These are phyloP conservation scores for Trichoderma aggressivum DNA, from an alignment of 2,329 filamentous ascomycete species.

Conservation along the genomic window DNA sequence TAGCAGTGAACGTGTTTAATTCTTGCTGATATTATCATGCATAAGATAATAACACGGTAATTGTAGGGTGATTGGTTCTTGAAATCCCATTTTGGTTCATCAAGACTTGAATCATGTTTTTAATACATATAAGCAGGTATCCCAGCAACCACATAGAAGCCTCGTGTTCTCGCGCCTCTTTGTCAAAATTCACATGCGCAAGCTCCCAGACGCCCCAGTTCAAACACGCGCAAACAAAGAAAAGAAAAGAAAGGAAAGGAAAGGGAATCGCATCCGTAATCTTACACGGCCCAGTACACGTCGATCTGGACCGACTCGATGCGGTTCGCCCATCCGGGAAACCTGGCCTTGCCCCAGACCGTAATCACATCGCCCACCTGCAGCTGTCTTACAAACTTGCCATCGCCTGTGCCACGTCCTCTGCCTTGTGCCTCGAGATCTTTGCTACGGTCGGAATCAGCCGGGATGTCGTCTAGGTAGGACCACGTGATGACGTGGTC, in stretches of 20 bases:
- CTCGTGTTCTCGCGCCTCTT: background rate
- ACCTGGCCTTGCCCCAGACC: slow-evolving; percentile 59
- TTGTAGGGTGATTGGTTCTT: background rate
- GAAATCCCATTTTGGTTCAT: background rate
- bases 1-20: background rate
- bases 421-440: slow-evolving; percentile 44
- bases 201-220: background rate
- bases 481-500: slow-evolving; percentile 53
- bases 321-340: slow-evolving; percentile 51
- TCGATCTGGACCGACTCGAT: slow-evolving; percentile 50
- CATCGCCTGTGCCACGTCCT: slow-evolving; percentile 49
- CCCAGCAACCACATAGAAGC: background rate
- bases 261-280: background rate
- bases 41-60: background rate
- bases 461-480: slow-evolving; percentile 46
- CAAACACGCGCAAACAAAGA: background rate
- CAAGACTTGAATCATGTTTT: background rate
- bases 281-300: slow-evolving; percentile 54
- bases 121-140: too few species aligned
- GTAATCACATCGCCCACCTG: slow-evolving; percentile 60
- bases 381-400: slow-evolving; percentile 54
- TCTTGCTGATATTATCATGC: background rate
- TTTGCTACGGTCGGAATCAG: slow-evolving; percentile 40
- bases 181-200: background rate
- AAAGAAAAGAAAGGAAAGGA: background rate